Conservation (phyloP, 1,284 basidiomycete genomes). For the Marasmius oreades region DNA sequence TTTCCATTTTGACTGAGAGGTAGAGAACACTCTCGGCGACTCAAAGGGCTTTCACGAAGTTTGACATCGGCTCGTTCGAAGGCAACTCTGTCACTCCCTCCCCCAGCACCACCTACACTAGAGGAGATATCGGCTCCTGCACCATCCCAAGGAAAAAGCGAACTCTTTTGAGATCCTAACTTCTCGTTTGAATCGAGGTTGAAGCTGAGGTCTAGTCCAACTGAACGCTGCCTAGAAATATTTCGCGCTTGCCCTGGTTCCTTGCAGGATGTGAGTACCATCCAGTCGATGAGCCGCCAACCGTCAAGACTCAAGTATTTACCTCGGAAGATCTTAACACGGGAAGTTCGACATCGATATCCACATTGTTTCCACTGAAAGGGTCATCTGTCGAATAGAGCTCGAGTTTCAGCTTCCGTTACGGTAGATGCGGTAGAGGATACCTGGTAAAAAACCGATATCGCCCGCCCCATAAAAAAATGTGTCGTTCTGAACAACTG, state of each 20-base stretch:
- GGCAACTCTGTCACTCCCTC: constrained; percentile 43
- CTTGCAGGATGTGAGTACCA: constrained; percentile 30
- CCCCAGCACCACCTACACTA: constrained; percentile 31
- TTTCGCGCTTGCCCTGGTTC: constrained; percentile 76
- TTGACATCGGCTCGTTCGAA: constrained; percentile 49
- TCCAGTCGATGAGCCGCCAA: too few relatives aligned
- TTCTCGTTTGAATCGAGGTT: constrained; percentile 35
- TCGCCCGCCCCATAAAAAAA: constrained; percentile 21
- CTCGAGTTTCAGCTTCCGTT: too few relatives aligned
- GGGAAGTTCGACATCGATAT: constrained; percentile 5
- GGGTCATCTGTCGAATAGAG: too few relatives aligned
- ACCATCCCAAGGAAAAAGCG: constrained; percentile 80
- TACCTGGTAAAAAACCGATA: neutral
- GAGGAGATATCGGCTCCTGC: constrained; percentile 62
- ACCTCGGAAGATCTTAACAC: constrained; percentile 66
- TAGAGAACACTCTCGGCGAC: constrained; percentile 48
- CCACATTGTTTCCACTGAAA: constrained; percentile 6
- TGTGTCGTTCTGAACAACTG: neutral
- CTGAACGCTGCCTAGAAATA: constrained; percentile 49
- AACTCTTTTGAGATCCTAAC: constrained; percentile 58
- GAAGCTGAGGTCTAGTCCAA: constrained; percentile 42
- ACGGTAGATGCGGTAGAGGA: too few relatives aligned
- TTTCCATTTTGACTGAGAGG: constrained; percentile 44
- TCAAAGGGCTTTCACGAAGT: constrained; percentile 49
- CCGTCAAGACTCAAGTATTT: neutral